These are phyloP conservation scores for Arabis alpina DNA, from an alignment of 345 rosid genomes.

Conservation along the genomic window DNA sequence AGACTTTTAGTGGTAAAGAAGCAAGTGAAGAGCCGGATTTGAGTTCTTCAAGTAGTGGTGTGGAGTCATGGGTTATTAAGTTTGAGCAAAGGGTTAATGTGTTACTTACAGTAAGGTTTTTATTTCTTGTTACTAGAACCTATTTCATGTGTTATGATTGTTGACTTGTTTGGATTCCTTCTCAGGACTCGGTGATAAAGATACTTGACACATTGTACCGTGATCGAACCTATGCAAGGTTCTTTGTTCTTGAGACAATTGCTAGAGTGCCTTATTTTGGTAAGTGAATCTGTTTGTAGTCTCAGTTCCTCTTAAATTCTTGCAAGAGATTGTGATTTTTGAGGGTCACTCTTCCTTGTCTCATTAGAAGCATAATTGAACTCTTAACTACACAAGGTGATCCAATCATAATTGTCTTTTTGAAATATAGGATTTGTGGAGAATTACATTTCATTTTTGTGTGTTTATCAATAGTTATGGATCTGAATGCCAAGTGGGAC, in stretches of 20 bases:
- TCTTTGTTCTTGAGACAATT: conserved; percentile 93
- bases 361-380: neutral
- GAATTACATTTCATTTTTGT: neutral
- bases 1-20: conserved; percentile 43
- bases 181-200: conserved; percentile 86
- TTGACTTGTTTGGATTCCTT: conserved; percentile 22
- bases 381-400: neutral
- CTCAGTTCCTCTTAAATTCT: neutral
- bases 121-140: no score
- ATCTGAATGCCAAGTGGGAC: neutral
- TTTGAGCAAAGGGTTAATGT: conserved; percentile 77
- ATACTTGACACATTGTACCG: conserved; percentile 81
- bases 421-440: neutral
- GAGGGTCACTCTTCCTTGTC: conserved; percentile 7
- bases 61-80: conserved; percentile 67
- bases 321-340: conserved; percentile 15
- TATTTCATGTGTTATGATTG: neutral
- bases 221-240: conserved; percentile 86
- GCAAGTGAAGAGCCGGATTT: conserved; percentile 33
- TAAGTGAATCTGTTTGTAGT: conserved; percentile 38
- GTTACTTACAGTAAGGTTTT: conserved; percentile 69
- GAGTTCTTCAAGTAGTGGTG: conserved; percentile 46
- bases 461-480: conserved; percentile 12
- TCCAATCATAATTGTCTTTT: neutral
- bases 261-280: conserved; percentile 99